A percentile compares a stretch with the other conserved stretches of the same genome.
phyloP scores from a whole-genome alignment of 2,329 filamentous ascomycete species.

The Annulohypoxylon truncatum region DNA sequence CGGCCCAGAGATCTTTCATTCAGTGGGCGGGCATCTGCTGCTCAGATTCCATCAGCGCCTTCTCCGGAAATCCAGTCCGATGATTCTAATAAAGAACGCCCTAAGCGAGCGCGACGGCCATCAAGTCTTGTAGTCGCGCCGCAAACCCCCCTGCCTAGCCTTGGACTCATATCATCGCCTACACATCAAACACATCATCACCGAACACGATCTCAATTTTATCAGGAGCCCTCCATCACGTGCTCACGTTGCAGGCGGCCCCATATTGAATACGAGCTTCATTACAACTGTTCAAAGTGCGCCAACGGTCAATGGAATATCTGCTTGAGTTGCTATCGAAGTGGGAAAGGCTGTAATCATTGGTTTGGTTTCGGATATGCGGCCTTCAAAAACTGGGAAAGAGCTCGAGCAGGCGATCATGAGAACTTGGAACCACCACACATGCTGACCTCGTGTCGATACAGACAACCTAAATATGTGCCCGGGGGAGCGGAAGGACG shows the following conservation, averaged over 20 bases:
- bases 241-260: constrained; percentile 77
- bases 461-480: constrained; percentile 60
- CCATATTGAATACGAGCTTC: constrained; percentile 85
- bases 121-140: constrained; percentile 54
- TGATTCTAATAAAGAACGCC: constrained; percentile 35
- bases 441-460: constrained; percentile 68
- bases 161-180: constrained; percentile 49
- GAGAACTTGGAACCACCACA: constrained; percentile 63
- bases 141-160: constrained; percentile 48
- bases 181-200: constrained; percentile 51
- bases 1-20: constrained; percentile 51
- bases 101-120: constrained; percentile 51
- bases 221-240: constrained; percentile 76
- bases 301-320: constrained; percentile 78
- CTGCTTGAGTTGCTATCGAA: constrained; percentile 83
- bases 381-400: constrained; percentile 76
- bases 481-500: constrained; percentile 66
- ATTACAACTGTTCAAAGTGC: constrained; percentile 84
- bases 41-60: constrained; percentile 30
- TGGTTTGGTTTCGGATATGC: constrained; percentile 89
- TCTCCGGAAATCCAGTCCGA: constrained; percentile 39
- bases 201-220: constrained; percentile 62
- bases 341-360: constrained; percentile 80
- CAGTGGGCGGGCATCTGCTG: constrained; percentile 50
- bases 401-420: constrained; percentile 56